phyloP scores from a whole-genome alignment of 2,329 filamentous ascomycete species.

The Stachybotrys elegans region DNA sequence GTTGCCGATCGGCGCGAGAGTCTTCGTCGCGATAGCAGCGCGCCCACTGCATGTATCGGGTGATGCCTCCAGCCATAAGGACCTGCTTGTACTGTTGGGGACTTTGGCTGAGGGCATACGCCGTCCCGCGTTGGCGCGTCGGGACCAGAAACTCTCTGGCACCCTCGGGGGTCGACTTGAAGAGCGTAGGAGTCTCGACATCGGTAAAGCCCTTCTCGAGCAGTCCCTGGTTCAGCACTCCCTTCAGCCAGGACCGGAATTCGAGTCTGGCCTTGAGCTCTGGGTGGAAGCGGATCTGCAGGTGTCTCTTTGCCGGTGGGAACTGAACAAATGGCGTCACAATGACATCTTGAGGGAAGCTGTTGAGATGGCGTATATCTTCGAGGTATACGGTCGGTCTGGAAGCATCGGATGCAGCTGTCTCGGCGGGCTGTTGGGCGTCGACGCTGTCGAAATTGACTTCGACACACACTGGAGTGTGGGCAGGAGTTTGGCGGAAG shows the following conservation, averaged over 20 bases:
- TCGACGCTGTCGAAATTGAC: conserved; percentile 28
- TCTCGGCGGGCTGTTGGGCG: conserved; percentile 11
- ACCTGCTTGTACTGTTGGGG: conserved; percentile 99
- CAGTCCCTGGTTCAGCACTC: conserved; percentile 49
- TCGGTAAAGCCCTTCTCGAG: conserved; percentile 61
- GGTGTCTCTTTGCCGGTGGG: conserved; percentile 67
- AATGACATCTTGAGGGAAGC: conserved; percentile 58
- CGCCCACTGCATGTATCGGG: conserved; percentile 86
- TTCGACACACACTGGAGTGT: conserved; percentile 48
- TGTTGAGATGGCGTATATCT: conserved; percentile 28
- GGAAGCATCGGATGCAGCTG: conserved; percentile 15
- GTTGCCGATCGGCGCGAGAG: conserved; percentile 83
- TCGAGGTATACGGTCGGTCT: conserved; percentile 64
- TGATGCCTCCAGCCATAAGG: conserved; percentile 84
- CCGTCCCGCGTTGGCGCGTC: conserved; percentile 67
- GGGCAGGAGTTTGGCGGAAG: conserved; percentile 41
- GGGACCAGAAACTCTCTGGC: conserved; percentile 93
- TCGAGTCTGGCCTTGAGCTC: conserved; percentile 62
- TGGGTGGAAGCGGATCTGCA: conserved; percentile 75
- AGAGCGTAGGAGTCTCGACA: conserved; percentile 87
- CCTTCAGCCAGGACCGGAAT: conserved; percentile 60
- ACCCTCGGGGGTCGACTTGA: conserved; percentile 96
- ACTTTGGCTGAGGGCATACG: conserved; percentile 91
- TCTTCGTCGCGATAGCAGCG: conserved; percentile 96
- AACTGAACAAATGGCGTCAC: conserved; percentile 72